Conservation (phyloP, 1,139 yeast genomes). For the Yamadazyma pseudoaaseri region DNA sequence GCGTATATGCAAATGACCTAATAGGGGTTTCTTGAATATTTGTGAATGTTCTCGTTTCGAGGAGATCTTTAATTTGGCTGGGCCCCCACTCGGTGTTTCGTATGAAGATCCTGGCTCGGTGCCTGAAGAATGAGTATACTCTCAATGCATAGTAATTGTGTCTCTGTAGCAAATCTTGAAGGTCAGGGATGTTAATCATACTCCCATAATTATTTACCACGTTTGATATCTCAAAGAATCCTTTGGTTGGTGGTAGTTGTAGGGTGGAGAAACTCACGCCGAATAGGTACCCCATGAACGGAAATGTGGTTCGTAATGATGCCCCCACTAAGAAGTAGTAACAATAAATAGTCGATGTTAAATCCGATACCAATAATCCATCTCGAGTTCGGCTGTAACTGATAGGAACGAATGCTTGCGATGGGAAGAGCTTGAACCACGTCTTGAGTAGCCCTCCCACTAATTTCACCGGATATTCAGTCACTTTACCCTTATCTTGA, state of each 20-base stretch:
- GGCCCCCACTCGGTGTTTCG: slow-evolving; percentile 19
- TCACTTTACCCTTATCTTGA: slow-evolving; percentile 11
- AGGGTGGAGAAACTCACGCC: slow-evolving; percentile 23
- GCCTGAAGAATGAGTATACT: slow-evolving; percentile 25
- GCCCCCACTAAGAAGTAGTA: slow-evolving; percentile 26
- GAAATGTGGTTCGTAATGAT: slow-evolving; percentile 26
- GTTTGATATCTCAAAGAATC: slow-evolving; percentile 15
- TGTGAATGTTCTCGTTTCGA: slow-evolving; percentile 17
- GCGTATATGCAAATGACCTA: slow-evolving; percentile 24
- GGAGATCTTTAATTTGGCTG: slow-evolving; percentile 8
- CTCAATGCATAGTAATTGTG: slow-evolving; percentile 28
- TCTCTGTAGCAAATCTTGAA: slow-evolving; percentile 20
- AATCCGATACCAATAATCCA: slow-evolving; percentile 11
- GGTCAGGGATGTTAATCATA: slow-evolving; percentile 7
- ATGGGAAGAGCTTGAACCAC: slow-evolving; percentile 24
- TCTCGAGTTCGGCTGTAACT: slow-evolving; percentile 6
- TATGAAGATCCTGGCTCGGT: slow-evolving; percentile 20
- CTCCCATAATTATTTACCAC: slow-evolving; percentile 6
- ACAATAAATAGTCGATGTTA: slow-evolving; percentile 22
- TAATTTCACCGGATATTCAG: slow-evolving; percentile 20
- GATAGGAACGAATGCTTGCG: slow-evolving; percentile 19
- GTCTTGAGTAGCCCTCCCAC: slow-evolving; percentile 21
- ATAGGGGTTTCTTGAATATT: slow-evolving; percentile 25
- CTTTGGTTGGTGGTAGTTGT: slow-evolving; percentile 12
- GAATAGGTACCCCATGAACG: slow-evolving; percentile 24